These are phyloP conservation scores for Tuber brumale DNA, from an alignment of 495 filamentous ascomycete genomes.

Conservation along the genomic window DNA sequence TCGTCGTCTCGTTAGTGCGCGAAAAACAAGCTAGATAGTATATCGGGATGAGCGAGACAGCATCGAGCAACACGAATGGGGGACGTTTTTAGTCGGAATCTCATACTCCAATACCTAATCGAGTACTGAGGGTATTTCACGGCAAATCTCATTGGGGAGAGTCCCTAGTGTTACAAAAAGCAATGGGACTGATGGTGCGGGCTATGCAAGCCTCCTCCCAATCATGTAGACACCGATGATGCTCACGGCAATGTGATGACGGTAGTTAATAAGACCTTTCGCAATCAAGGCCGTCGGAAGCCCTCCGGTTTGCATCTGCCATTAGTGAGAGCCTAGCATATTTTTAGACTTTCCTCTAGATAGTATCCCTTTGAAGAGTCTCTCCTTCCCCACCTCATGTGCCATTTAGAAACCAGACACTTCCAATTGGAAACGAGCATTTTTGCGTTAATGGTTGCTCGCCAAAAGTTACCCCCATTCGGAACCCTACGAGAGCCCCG, in stretches of 20 bases:
- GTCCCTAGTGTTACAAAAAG: neutral
- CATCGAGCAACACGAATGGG: neutral
- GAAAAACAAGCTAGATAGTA: neutral
- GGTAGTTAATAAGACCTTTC: neutral
- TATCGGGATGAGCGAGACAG: neutral
- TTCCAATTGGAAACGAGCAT: neutral
- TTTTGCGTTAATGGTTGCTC: neutral
- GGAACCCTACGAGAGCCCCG: neutral
- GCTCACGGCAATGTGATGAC: neutral
- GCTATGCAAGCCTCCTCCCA: constrained; percentile 1
- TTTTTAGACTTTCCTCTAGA: neutral
- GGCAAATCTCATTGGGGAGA: neutral
- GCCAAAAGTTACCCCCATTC: neutral
- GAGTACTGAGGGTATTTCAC: neutral
- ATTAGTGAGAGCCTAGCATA: neutral
- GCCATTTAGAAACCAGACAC: neutral
- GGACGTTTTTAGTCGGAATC: neutral
- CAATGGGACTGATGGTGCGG: neutral
- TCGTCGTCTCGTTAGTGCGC: neutral
- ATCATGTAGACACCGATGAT: neutral
- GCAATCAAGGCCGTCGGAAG: constrained; percentile 5
- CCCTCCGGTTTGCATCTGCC: neutral
- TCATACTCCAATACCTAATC: neutral
- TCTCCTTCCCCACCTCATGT: neutral
- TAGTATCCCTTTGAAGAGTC: neutral